phyloP scores from a whole-genome alignment of 176 grass and related monocot species.

The Lolium multiflorum region DNA sequence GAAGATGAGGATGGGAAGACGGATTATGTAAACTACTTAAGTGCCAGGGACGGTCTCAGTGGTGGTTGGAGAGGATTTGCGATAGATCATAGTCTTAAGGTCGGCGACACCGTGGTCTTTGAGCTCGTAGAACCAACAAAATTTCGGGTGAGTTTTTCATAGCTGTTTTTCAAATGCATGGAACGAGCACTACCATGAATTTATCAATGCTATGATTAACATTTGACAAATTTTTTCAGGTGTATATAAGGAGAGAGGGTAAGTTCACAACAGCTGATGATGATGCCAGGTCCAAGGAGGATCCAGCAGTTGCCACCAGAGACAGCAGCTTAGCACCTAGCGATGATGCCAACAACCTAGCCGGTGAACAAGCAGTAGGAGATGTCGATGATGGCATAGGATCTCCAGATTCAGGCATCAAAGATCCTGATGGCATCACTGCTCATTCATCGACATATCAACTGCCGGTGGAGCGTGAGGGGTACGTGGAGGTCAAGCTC shows the following conservation, averaged over 20 bases:
- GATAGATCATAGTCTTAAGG: constrained; percentile 42
- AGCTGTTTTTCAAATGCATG: not conserved
- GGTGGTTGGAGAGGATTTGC: constrained; percentile 54
- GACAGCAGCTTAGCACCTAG: not conserved
- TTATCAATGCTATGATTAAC: not conserved
- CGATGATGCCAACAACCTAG: not conserved
- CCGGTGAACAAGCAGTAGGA: not conserved
- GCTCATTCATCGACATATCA: not conserved
- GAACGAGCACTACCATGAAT: not conserved
- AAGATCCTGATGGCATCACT: not conserved
- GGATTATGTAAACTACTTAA: constrained; percentile 16
- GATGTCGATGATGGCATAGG: not conserved
- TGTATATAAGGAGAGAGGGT: constrained; percentile 32
- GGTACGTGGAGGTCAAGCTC: constrained; percentile 16
- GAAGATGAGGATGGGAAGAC: constrained; percentile 50
- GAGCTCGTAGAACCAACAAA: constrained; percentile 23
- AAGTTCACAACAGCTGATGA: constrained; percentile 1
- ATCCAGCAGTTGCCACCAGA: not conserved
- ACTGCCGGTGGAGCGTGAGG: not conserved
- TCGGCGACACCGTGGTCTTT: constrained; percentile 46
- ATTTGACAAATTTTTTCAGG: constrained; percentile 18
- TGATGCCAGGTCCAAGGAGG: constrained; percentile 21
- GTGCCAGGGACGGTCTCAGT: constrained; percentile 45
- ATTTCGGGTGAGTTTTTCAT: constrained; percentile 42
- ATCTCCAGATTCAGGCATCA: not conserved